Conservation (phyloP, 352 stramenopile genomes). For the Phytophthora tubulina region DNA sequence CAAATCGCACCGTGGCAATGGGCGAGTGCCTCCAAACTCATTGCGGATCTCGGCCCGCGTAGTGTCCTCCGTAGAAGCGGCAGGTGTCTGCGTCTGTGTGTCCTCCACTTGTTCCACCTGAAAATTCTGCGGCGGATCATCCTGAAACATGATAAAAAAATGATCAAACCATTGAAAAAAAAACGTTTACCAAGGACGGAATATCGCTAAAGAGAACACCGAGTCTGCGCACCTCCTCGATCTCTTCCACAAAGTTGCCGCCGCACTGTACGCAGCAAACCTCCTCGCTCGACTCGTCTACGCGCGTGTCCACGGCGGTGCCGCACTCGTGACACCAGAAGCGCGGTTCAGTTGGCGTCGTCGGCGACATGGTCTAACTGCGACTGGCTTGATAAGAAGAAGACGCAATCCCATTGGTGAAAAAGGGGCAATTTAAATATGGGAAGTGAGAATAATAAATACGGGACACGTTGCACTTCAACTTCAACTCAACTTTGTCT, state of each 20-base stretch:
- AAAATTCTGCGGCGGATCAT: conserved; percentile 76
- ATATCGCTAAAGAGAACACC: neutral
- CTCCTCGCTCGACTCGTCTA: conserved; percentile 71
- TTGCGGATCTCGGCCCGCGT: conserved; percentile 39
- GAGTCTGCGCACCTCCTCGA: conserved; percentile 64
- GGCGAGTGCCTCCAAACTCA: conserved; percentile 44
- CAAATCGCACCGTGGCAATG: conserved; percentile 26
- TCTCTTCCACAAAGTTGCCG: conserved; percentile 89
- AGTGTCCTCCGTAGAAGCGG: conserved; percentile 3
- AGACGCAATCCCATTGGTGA: conserved; percentile 40
- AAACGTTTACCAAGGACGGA: conserved; percentile 1
- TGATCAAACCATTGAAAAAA: conserved; percentile 2
- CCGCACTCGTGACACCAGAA: conserved; percentile 91
- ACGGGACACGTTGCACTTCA: conserved; percentile 9
- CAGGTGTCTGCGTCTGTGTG: conserved; percentile 33
- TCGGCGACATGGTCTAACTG: conserved; percentile 32
- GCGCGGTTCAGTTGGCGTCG: conserved; percentile 32
- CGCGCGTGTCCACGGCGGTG: conserved; percentile 56
- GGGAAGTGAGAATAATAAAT: neutral
- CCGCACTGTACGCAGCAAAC: conserved; percentile 77
- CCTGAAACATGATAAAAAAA: conserved; percentile 44
- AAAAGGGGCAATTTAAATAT: conserved; percentile 14
- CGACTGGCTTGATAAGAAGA: conserved; percentile 40
- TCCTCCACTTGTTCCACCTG: conserved; percentile 37
- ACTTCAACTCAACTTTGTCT: neutral